Evolutionary conservation across 306 rosid genomes (phyloP).

Genomic region (Senna tora): DNA sequence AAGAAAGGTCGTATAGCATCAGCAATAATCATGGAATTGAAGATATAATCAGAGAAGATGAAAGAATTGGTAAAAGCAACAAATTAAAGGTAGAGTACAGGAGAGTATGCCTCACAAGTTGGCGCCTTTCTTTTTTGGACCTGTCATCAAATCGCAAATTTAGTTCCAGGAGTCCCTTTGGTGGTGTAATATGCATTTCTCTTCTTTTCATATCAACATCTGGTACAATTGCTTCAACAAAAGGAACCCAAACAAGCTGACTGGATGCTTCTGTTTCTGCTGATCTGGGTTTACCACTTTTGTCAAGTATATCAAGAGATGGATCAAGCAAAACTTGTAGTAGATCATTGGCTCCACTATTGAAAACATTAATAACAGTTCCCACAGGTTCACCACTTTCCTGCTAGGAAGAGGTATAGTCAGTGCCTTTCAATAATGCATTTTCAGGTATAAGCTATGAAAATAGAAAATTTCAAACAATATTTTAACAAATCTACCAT

Average conservation of each 20-base stretch:
- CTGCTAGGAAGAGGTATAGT: slow-evolving; percentile 52
- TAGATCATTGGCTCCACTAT: slow-evolving; percentile 82
- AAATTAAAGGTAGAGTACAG: slow-evolving; percentile 40
- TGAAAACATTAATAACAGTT: slow-evolving; percentile 69
- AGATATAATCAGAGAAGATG: slow-evolving; percentile 10
- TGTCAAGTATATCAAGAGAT: slow-evolving; percentile 57
- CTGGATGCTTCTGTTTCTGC: slow-evolving; percentile 51
- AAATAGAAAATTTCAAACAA: slow-evolving; percentile 27
- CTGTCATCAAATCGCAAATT: slow-evolving; percentile 77
- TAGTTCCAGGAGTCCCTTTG: slow-evolving; percentile 92
- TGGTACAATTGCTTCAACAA: slow-evolving; percentile 96
- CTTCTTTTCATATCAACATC: slow-evolving; percentile 67
- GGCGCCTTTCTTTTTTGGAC: slow-evolving; percentile 96
- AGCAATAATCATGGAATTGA: slow-evolving; percentile 20
- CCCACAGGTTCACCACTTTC: slow-evolving; percentile 78
- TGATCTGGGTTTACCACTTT: slow-evolving; percentile 62
- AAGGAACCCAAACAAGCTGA: slow-evolving; percentile 86
- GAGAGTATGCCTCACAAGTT: slow-evolving; percentile 84
- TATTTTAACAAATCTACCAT: slow-evolving; percentile 8
- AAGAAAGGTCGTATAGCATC: slow-evolving; percentile 21
- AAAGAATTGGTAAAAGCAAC: slow-evolving; percentile 27
- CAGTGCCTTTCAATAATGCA: slow-evolving; percentile 37
- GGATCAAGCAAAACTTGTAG: slow-evolving; percentile 77
- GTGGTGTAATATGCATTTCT: slow-evolving; percentile 87
- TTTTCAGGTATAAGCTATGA: slow-evolving; percentile 25